Percentiles rank a stretch among this genome's conserved stretches.
phyloP scores from a whole-genome alignment of 2,329 filamentous ascomycete species.

The Pseudogymnoascus sp. region DNA sequence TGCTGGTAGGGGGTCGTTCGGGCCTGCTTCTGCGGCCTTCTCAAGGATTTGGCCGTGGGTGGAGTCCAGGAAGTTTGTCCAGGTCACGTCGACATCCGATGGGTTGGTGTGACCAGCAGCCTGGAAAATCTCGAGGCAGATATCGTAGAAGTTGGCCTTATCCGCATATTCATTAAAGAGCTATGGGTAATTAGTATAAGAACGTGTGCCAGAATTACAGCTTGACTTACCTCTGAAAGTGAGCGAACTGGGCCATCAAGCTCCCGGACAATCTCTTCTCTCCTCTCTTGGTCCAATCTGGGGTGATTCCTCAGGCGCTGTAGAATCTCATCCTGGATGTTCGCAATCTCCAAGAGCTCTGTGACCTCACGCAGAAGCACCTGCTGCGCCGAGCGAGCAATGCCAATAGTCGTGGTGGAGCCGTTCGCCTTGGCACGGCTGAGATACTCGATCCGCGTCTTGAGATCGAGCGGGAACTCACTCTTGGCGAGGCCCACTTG shows the following conservation, averaged over 20 bases:
- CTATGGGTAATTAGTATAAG: conserved; percentile 34
- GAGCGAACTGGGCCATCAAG: conserved; percentile 73
- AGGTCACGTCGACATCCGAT: conserved; percentile 74
- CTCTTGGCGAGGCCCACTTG: conserved; percentile 78
- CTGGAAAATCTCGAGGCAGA: conserved; percentile 88
- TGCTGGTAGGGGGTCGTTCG: conserved; percentile 31
- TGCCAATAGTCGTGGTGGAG: conserved; percentile 68
- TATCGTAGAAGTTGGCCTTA: conserved; percentile 84
- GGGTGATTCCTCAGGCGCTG: conserved; percentile 66
- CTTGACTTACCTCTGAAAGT: conserved; percentile 61
- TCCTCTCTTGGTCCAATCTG: conserved; percentile 57
- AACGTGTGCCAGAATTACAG: not conserved
- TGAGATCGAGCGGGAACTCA: conserved; percentile 70
- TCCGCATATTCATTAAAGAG: conserved; percentile 93
- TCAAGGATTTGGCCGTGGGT: conserved; percentile 41
- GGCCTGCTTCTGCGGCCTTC: conserved; percentile 39
- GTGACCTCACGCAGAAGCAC: conserved; percentile 75
- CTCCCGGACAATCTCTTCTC: conserved; percentile 53
- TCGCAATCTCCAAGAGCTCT: conserved; percentile 82
- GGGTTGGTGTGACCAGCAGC: conserved; percentile 84
- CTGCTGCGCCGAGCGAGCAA: conserved; percentile 74
- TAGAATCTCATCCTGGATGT: conserved; percentile 87
- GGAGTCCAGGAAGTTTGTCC: conserved; percentile 71
- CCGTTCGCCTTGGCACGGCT: conserved; percentile 89
- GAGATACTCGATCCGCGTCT: conserved; percentile 80